Conservation (phyloP, 164 flowering plant genomes). For the Piper betle region DNA sequence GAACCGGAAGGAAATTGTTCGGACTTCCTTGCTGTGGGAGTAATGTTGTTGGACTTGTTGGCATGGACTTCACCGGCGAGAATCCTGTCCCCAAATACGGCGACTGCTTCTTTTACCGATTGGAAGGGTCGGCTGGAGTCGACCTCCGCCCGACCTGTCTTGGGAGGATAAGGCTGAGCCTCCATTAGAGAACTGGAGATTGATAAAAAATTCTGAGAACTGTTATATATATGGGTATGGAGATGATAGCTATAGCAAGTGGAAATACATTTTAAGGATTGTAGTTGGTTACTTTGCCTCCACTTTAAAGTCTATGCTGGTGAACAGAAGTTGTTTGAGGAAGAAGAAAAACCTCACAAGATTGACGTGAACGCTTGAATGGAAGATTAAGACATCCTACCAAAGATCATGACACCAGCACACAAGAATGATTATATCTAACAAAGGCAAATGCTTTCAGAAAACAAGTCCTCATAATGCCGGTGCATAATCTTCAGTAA, state of each 20-base stretch:
- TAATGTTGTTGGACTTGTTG: slow-evolving; percentile 15
- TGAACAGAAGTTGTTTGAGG: slow-evolving; percentile 26
- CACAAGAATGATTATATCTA: not conserved
- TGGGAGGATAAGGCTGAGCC: slow-evolving; percentile 7
- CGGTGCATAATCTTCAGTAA: not conserved
- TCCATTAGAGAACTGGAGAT: slow-evolving; percentile 16
- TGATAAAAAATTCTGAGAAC: not conserved
- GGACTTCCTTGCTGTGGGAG: slow-evolving; percentile 10
- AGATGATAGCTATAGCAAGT: not conserved
- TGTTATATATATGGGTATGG: not conserved
- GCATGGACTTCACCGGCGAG: slow-evolving; percentile 26
- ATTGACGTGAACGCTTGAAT: not conserved
- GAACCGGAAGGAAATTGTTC: slow-evolving; percentile 5
- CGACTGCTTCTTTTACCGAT: slow-evolving; percentile 85
- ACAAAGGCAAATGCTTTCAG: not conserved
- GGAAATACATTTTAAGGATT: slow-evolving; percentile 9
- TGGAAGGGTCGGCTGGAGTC: slow-evolving; percentile 76
- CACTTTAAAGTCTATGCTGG: slow-evolving; percentile 23
- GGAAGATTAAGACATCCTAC: slow-evolving; percentile 5
- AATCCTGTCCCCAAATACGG: slow-evolving; percentile 57
- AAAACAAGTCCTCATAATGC: not conserved
- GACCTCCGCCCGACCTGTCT: slow-evolving; percentile 21
- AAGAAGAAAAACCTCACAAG: slow-evolving; percentile 13
- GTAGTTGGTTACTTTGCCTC: slow-evolving; percentile 42
- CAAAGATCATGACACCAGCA: slow-evolving; percentile 1